phyloP scores from a whole-genome alignment of 805 yeast genomes.

The Naumovozyma castellii region DNA sequence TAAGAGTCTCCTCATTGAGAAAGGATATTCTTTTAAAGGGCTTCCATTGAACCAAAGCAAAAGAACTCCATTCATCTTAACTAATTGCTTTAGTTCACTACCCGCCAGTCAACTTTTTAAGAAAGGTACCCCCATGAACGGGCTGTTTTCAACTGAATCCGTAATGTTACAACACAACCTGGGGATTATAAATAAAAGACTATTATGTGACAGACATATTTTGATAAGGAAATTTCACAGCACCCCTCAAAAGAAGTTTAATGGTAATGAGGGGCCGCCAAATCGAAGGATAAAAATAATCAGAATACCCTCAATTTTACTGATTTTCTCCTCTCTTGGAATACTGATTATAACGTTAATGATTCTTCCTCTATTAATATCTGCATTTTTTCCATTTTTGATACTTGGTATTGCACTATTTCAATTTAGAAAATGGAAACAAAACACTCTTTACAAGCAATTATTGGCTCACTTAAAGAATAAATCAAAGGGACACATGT shows the following conservation, averaged over 20 bases:
- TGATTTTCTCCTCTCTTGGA: background rate
- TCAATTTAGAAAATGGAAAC: slow-evolving; percentile 22
- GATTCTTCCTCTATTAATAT: slow-evolving; percentile 5
- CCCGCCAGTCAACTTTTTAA: no score
- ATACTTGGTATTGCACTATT: slow-evolving; percentile 12
- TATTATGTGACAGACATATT: background rate
- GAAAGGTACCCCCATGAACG: no score
- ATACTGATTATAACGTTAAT: slow-evolving; percentile 11
- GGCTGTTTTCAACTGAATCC: no score
- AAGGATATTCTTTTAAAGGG: no score
- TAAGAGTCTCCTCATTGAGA: no score
- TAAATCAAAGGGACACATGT: slow-evolving; percentile 11
- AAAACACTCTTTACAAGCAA: slow-evolving; percentile 9
- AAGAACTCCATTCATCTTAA: no score
- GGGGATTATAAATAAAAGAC: background rate
- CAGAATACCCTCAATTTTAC: background rate
- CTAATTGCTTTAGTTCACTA: no score
- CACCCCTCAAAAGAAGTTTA: background rate
- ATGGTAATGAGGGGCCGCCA: background rate
- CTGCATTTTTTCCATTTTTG: slow-evolving; percentile 16
- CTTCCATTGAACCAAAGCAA: no score
- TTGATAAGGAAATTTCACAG: background rate
- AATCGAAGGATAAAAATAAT: background rate
- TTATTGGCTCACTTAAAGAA: slow-evolving; percentile 5
- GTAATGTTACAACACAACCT: background rate